Evolutionary conservation across 2,329 filamentous ascomycete genomes (phyloP).

Genomic region (Dactylonectria estremocensis): DNA sequence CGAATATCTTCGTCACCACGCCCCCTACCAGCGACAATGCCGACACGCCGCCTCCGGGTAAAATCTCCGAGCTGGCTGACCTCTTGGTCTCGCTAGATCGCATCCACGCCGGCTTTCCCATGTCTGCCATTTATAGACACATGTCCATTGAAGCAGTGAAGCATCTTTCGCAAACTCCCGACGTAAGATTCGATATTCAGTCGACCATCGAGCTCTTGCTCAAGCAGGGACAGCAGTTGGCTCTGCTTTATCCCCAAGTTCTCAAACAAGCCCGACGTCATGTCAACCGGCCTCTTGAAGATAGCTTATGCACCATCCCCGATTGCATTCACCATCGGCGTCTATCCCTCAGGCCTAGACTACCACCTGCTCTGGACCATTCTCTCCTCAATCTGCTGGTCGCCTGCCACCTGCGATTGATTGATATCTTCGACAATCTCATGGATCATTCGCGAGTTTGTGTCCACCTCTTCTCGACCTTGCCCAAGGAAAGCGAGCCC

Average conservation of each 20-base stretch:
- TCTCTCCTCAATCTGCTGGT: slow-evolving; percentile 56
- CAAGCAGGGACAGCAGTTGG: slow-evolving; percentile 52
- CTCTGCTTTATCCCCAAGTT: slow-evolving; percentile 54
- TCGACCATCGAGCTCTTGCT: slow-evolving; percentile 55
- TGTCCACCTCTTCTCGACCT: slow-evolving; percentile 46
- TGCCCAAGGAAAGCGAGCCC: slow-evolving; percentile 49
- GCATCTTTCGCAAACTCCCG: slow-evolving; percentile 42
- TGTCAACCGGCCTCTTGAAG: slow-evolving; percentile 6
- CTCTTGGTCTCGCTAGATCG: slow-evolving; percentile 45
- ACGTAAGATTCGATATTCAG: slow-evolving; percentile 45
- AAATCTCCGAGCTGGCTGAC: slow-evolving; percentile 37
- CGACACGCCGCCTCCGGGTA: background rate
- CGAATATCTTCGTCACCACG: slow-evolving; percentile 15
- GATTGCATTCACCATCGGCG: slow-evolving; percentile 53
- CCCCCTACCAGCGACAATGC: slow-evolving; percentile 30
- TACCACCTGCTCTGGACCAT: slow-evolving; percentile 47
- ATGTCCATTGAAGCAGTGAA: slow-evolving; percentile 45
- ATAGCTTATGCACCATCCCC: slow-evolving; percentile 47
- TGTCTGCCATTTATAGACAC: slow-evolving; percentile 29
- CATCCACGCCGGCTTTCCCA: slow-evolving; percentile 33
- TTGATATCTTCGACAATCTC: slow-evolving; percentile 56
- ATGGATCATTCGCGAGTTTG: slow-evolving; percentile 52
- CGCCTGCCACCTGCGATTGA: slow-evolving; percentile 56
- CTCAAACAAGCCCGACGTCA: slow-evolving; percentile 32
- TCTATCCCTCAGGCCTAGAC: slow-evolving; percentile 31